Evolutionary conservation across 2,329 filamentous ascomycete genomes (phyloP).

Genomic region (Aureobasidium namibiae): DNA sequence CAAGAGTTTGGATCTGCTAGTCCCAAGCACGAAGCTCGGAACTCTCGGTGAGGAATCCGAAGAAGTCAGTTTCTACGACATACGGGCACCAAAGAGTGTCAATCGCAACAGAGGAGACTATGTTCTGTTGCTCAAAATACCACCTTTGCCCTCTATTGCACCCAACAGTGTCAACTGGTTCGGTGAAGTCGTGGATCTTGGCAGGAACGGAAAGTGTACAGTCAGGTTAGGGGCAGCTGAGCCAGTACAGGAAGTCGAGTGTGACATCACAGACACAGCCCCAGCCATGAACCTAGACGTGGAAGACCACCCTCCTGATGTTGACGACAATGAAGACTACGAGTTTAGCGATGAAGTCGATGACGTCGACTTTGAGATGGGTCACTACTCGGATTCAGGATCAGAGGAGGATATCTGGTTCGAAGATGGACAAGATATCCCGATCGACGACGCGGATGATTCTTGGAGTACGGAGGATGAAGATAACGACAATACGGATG

Average conservation of each 20-base stretch:
- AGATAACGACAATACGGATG: background rate
- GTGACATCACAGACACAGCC: slow-evolving; percentile 1
- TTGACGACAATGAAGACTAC: background rate
- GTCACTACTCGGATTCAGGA: background rate
- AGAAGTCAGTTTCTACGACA: slow-evolving; percentile 52
- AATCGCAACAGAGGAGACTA: slow-evolving; percentile 45
- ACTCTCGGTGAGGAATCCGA: slow-evolving; percentile 34
- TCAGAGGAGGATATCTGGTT: slow-evolving; percentile 1
- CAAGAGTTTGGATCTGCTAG: slow-evolving; percentile 24
- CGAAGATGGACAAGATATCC: slow-evolving; percentile 10
- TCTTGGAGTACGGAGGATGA: slow-evolving; percentile 16
- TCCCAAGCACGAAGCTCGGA: slow-evolving; percentile 37
- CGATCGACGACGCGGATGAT: slow-evolving; percentile 11
- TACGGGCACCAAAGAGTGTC: slow-evolving; percentile 42
- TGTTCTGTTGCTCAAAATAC: slow-evolving; percentile 37
- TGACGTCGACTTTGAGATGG: slow-evolving; percentile 2
- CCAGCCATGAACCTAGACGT: background rate
- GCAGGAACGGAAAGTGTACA: slow-evolving; percentile 44
- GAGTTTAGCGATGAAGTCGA: slow-evolving; percentile 2
- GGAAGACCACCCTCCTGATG: background rate
- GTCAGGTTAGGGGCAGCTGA: slow-evolving; percentile 46
- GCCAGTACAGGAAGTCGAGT: slow-evolving; percentile 41
- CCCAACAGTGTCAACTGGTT: slow-evolving; percentile 38
- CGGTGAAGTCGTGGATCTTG: slow-evolving; percentile 48
- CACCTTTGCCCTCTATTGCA: background rate